Base-by-base conservation (phyloP, 179 eudicot genomes). In the Patellifolia procumbens region DNA sequence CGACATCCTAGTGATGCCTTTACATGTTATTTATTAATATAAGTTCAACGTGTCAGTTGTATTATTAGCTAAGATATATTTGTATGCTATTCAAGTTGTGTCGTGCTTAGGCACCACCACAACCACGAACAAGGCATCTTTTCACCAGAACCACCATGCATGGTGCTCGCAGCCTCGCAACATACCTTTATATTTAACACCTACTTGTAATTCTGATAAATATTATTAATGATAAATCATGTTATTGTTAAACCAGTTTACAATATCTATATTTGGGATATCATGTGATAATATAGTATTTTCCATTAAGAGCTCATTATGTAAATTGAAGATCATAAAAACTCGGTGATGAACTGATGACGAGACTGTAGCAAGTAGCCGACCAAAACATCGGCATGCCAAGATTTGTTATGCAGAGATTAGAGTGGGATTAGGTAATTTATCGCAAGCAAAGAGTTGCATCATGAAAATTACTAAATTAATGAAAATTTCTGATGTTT, bases 401-500 rank as follows among this genome's bases (percentile, higher is more conserved):
- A 34, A 32, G 72, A 59, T 74, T 67, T 72, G 75, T 68, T 60
- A 56, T 19, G 31, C 26, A 70, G 76, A 43, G 46, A 82, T 64
- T 55, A 79, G 68, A 74, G 79, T 65, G 79, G 83, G 82, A 84
- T 83, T 76, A 78, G 80, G 79, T 76, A 76, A 79, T 77, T 78
- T 66, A 16, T 69, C 73, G 63, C 83, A 80, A 75, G 79, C 55
- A 70, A 68, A 67, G 68, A 48, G 63, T 66, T 73, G 58, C 74
- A 85, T 80, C 81, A 81, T 72, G 45, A 17, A 62, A 6, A 35
- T 73, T 17, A 78, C 66, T 56, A 37, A 4, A 71, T 72, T 78
- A n/a, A 66, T 64, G 74, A 72, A 79, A 80, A 42, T 53, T 55
- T 22, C 72, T 87, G 88, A 90, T 88, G 89, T 85, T 83, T 71